phyloP scores from a whole-genome alignment of 176 grass and related monocot species.

The Lolium rigidum region DNA sequence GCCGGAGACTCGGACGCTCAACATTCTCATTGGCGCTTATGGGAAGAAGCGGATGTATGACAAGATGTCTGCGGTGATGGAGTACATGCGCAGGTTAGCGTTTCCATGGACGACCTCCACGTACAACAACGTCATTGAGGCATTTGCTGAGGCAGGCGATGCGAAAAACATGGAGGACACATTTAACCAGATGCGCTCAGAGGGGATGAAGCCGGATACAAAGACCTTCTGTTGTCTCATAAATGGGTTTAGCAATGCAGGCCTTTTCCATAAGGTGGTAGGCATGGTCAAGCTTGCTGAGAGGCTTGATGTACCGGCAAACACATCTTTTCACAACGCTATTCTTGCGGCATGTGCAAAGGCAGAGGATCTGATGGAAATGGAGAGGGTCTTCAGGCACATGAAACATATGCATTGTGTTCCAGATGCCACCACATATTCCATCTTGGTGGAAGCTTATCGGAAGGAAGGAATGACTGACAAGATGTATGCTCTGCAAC shows the following conservation, averaged over 20 bases:
- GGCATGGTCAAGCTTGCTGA: constrained; percentile 85
- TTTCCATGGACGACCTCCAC: constrained; percentile 95
- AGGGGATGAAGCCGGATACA: constrained; percentile 83
- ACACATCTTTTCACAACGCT: constrained; percentile 74
- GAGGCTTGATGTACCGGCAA: constrained; percentile 60
- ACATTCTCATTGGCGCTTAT: constrained; percentile 90
- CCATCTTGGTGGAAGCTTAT: constrained; percentile 82
- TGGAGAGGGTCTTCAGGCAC: constrained; percentile 89
- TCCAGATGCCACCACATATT: constrained; percentile 64
- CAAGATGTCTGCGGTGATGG: constrained; percentile 96
- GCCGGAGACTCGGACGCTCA: constrained; percentile 89
- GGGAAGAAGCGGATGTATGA: constrained; percentile 89
- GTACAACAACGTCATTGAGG: constrained; percentile 92
- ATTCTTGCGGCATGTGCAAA: constrained; percentile 73
- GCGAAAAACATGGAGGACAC: constrained; percentile 90
- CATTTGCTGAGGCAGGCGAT: constrained; percentile 76
- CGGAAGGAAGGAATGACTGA: constrained; percentile 91
- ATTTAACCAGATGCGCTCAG: constrained; percentile 91
- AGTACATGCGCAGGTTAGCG: constrained; percentile 88
- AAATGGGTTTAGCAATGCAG: constrained; percentile 80
- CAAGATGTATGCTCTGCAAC: constrained; percentile 84
- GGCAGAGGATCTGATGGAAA: constrained; percentile 88
- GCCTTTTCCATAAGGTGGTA: constrained; percentile 92
- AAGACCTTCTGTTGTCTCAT: constrained; percentile 95
- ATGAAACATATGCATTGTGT: constrained; percentile 79